Evolutionary conservation across 116 monocot species (phyloP).

Genomic region (Iris pallida): DNA sequence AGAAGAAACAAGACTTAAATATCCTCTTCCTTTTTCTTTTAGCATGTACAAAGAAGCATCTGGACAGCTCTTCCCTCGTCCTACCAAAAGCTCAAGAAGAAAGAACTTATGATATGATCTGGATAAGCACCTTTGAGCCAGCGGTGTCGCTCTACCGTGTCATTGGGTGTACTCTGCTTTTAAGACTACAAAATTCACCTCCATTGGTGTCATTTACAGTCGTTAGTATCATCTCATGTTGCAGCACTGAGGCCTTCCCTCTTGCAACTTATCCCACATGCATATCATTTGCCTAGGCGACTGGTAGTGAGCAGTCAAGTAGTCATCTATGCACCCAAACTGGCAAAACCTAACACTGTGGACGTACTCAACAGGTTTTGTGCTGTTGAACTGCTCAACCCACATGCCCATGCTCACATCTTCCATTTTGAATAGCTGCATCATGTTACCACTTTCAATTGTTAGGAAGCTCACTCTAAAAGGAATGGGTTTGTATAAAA

Average conservation of each 20-base stretch:
- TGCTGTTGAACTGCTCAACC: slow-evolving; percentile 52
- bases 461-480: background rate
- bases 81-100: background rate
- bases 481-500: background rate
- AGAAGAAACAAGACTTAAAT: too few relatives aligned
- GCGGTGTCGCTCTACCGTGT: background rate
- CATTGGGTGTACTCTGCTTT: background rate
- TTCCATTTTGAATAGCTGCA: slow-evolving; percentile 65
- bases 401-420: slow-evolving; percentile 71
- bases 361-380: slow-evolving; percentile 35
- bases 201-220: background rate
- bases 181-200: slow-evolving; percentile 14
- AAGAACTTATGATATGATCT: slow-evolving; percentile 14
- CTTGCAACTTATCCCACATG: slow-evolving; percentile 50
- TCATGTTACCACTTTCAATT: background rate
- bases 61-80: background rate
- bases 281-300: slow-evolving; percentile 58
- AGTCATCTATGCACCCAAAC: slow-evolving; percentile 55
- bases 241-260: slow-evolving; percentile 46
- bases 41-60: slow-evolving; percentile 3
- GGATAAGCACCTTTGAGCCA: background rate
- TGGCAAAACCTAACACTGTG: slow-evolving; percentile 47
- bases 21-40: background rate
- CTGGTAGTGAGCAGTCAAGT: slow-evolving; percentile 53
- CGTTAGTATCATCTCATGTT: slow-evolving; percentile 31